A percentile compares a stretch with the other conserved stretches of the same genome.
Evolutionary conservation across 2,329 filamentous ascomycete genomes (phyloP).

Genomic region (Colletotrichum sp.): DNA sequence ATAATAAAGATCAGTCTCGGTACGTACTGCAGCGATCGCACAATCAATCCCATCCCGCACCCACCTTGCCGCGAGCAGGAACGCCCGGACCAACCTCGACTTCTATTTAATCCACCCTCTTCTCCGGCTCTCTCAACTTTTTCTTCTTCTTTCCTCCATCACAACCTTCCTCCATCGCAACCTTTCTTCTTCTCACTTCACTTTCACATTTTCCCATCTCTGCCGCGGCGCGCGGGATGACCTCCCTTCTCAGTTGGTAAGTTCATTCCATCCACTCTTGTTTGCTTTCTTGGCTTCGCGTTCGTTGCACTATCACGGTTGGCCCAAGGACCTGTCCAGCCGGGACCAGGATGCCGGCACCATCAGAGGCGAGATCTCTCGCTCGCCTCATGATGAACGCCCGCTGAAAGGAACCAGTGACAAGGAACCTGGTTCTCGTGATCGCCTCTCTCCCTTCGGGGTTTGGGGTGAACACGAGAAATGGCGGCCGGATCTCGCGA

Average conservation of each 20-base stretch:
- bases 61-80: fast-evolving
- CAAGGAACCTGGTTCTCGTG: too few relatives aligned
- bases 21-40: neutral
- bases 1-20: neutral
- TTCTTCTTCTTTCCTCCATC: neutral
- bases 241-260: neutral
- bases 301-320: neutral
- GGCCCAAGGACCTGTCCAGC: neutral
- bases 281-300: neutral
- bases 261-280: neutral
- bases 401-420: too few relatives aligned
- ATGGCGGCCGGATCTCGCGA: too few relatives aligned
- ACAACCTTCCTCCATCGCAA: neutral
- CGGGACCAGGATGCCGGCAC: neutral
- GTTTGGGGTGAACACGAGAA: too few relatives aligned
- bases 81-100: neutral
- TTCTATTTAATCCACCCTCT: neutral
- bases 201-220: neutral
- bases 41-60: neutral
- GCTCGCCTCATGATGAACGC: neutral
- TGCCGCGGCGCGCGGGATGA: too few relatives aligned
- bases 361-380: neutral
- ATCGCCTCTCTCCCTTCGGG: too few relatives aligned
- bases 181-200: too few relatives aligned
- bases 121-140: neutral